These are phyloP conservation scores for Fusarium tupiense DNA, from an alignment of 2,329 filamentous ascomycete genomes.

Conservation along the genomic window DNA sequence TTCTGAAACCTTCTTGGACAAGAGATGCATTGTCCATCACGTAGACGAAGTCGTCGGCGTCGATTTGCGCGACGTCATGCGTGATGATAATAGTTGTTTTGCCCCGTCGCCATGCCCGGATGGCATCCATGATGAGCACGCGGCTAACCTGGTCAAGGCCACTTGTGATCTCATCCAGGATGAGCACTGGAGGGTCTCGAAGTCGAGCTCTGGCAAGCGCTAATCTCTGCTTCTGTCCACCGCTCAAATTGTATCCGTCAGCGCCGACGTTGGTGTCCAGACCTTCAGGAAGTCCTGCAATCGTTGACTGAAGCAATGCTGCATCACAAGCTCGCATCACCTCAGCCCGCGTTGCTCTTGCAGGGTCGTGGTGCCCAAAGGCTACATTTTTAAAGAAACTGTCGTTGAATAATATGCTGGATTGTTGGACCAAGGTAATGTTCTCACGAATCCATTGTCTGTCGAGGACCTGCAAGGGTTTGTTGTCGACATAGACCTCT, in stretches of 20 bases:
- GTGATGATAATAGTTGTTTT: slow-evolving; percentile 96
- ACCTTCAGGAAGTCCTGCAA: slow-evolving; percentile 73
- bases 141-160: slow-evolving; percentile 81
- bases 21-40: slow-evolving; percentile 77
- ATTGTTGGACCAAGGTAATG: slow-evolving; percentile 84
- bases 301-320: slow-evolving; percentile 74
- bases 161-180: slow-evolving; percentile 90
- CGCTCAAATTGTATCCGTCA: slow-evolving; percentile 78
- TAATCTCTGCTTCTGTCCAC: slow-evolving; percentile 85
- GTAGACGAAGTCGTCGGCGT: slow-evolving; percentile 78
- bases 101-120: slow-evolving; percentile 78
- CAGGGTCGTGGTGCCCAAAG: slow-evolving; percentile 68
- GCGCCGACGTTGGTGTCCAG: slow-evolving; percentile 76
- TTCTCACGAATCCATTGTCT: slow-evolving; percentile 79
- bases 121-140: slow-evolving; percentile 74
- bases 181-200: slow-evolving; percentile 80
- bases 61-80: slow-evolving; percentile 84
- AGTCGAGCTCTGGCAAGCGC: slow-evolving; percentile 82
- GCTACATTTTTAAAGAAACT: slow-evolving; percentile 81
- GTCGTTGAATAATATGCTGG: slow-evolving; percentile 83
- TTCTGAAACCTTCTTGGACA: slow-evolving; percentile 73
- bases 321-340: slow-evolving; percentile 71
- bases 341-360: slow-evolving; percentile 60
- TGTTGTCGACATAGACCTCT: slow-evolving; percentile 73
- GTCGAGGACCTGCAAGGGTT: slow-evolving; percentile 69